Base-by-base conservation (phyloP, 202 grass and related monocot genomes). In the Schoenoplectus tabernaemontani region DNA sequence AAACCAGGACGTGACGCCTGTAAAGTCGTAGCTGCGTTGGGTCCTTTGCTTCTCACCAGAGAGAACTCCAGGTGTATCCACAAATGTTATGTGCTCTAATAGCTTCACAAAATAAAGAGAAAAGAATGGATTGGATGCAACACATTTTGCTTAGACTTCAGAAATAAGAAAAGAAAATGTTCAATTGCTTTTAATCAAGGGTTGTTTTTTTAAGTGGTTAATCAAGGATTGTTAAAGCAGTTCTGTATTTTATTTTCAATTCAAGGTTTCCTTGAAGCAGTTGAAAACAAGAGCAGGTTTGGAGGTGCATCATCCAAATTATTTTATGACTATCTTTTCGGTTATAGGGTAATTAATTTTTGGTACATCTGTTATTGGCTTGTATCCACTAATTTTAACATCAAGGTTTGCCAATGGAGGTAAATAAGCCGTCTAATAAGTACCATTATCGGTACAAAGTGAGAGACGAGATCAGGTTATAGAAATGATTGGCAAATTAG, bases 1-100 rank as follows among this genome's bases (percentile, higher is more conserved):
- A 87, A 98, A 98, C 91, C 95, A 98, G 73, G 95, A 92, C 28
- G 89, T 98, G 43, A 98, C 86, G 19, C 95, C 91, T 79, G 87
- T 98, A 77, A 98, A 98, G 64, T 98, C 95, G 9, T 94, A 94
- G 83, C 91, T 92, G 11, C 91, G 87, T 82, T 97, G 95, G 0
- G 89, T 97, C 58, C 91, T 85, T 87, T 97, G 91, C 85, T 97
- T 97, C 82, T 97, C 95, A 50, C 95, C 95, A 73, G 95, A 97
- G 78, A 97, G 89, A 81, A 97, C 95, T 74, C 95, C 95, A 30
- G 91, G 91, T 56, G 91, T 94, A 58, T 98, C 95, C 1, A 98
- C 95, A 85, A 98, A 98, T 30, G 95, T 92, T 56, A 98, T 89
- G 68, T 98, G 89, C 8, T 98, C 91, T 42, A 97, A 72, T 67